These are phyloP conservation scores for Osmanthus fragrans DNA, from an alignment of 257 asterid genomes.

Conservation along the genomic window DNA sequence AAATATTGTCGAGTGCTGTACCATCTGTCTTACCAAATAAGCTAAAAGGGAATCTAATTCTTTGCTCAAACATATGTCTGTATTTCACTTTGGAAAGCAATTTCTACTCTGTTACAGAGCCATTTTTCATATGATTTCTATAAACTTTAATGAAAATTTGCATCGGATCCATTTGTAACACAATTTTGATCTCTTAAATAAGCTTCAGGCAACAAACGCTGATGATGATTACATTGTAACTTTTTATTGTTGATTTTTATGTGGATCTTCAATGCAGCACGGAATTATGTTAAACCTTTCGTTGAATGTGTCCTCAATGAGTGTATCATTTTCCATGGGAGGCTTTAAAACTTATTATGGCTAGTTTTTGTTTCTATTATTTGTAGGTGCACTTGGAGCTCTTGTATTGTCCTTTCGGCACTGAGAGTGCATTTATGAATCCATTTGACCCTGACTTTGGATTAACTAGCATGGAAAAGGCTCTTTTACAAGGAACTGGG, in stretches of 20 bases:
- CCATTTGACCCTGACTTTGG: slow-evolving; percentile 77
- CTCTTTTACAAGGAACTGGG: slow-evolving; percentile 48
- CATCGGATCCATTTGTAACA: not conserved
- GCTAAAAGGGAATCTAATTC: not conserved
- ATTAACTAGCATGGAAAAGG: slow-evolving; percentile 77
- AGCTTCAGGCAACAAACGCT: not conserved
- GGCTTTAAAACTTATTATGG: not conserved
- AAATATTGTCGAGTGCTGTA: no score
- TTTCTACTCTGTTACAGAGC: not conserved
- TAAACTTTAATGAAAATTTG: not conserved
- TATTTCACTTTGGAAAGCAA: not conserved
- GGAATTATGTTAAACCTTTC: no score
- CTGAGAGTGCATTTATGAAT: slow-evolving; percentile 46
- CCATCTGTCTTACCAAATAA: no score
- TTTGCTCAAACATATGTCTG: not conserved
- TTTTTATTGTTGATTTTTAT: no score
- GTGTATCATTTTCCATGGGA: not conserved
- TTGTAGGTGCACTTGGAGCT: slow-evolving; percentile 90
- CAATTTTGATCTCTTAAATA: not conserved
- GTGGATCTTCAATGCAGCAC: no score
- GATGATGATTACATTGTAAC: no score
- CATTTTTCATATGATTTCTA: not conserved
- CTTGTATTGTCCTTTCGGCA: slow-evolving; percentile 62
- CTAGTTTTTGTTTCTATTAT: not conserved
- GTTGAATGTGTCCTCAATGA: not conserved